A percentile compares a stretch with the other conserved stretches of the same genome.
Evolutionary conservation across 2,329 filamentous ascomycete genomes (phyloP).

Genomic region (Trichoderma pleuroti): DNA sequence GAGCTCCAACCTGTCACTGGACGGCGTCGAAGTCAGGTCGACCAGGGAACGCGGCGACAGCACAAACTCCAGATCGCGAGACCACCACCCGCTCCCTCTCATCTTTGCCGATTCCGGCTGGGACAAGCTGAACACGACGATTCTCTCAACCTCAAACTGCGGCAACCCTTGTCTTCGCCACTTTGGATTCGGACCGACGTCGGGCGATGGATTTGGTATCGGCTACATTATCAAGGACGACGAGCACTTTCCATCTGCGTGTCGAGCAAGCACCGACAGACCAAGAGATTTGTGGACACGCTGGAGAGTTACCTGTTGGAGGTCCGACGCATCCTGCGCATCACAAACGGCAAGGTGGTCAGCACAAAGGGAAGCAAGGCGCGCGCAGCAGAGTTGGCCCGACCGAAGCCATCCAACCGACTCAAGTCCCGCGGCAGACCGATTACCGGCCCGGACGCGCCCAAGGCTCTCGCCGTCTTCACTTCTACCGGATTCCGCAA

Average conservation of each 20-base stretch:
- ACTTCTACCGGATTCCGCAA: conserved; percentile 83
- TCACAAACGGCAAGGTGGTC: conserved; percentile 52
- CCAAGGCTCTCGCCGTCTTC: conserved; percentile 68
- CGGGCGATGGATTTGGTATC: conserved; percentile 91
- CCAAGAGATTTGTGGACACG: conserved; percentile 81
- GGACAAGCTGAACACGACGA: conserved; percentile 93
- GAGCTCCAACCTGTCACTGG: conserved; percentile 38
- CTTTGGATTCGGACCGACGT: conserved; percentile 94
- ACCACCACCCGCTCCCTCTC: conserved; percentile 59
- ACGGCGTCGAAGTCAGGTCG: conserved; percentile 33
- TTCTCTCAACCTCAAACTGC: conserved; percentile 96
- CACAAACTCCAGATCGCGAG: conserved; percentile 47
- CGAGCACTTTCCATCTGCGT: conserved; percentile 85
- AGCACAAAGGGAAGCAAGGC: conserved; percentile 47
- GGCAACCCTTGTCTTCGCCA: conserved; percentile 92
- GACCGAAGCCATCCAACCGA: conserved; percentile 41
- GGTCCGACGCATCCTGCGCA: conserved; percentile 76
- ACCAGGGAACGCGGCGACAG: conserved; percentile 52
- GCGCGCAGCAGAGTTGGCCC: conserved; percentile 48
- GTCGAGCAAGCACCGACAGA: conserved; percentile 90
- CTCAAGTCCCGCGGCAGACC: conserved; percentile 70
- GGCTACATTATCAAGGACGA: conserved; percentile 92
- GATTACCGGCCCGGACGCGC: conserved; percentile 60
- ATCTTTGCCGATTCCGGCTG: conserved; percentile 87
- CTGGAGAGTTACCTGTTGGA: conserved; percentile 89